Evolutionary conservation across 371 early-diverging fungal species (phyloP).

Genomic region (Syncephalastrum contaminatum): DNA sequence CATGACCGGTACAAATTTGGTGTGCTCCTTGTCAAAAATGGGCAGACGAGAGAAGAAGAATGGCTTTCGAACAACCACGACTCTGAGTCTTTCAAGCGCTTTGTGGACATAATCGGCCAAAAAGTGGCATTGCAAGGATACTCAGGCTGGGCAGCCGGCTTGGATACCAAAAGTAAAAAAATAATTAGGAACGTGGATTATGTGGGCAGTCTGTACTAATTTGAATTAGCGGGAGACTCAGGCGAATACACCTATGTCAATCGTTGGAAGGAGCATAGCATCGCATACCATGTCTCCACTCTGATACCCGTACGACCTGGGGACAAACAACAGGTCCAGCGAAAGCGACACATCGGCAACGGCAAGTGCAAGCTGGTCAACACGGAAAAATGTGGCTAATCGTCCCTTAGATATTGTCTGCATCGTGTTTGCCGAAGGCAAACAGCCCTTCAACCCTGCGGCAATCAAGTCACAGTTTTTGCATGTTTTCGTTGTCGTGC

Average conservation of each 20-base stretch:
- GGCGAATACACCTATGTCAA: slow-evolving; percentile 76
- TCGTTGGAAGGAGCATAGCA: slow-evolving; percentile 73
- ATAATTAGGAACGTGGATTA: background rate
- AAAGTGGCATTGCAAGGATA: slow-evolving; percentile 72
- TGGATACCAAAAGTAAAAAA: slow-evolving; percentile 71
- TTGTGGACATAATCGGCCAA: slow-evolving; percentile 71
- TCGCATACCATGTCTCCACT: slow-evolving; percentile 87
- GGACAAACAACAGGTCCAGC: slow-evolving; percentile 81
- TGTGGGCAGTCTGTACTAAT: background rate
- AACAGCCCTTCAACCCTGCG: slow-evolving; percentile 68
- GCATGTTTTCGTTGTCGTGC: slow-evolving; percentile 75
- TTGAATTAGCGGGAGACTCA: slow-evolving; percentile 62
- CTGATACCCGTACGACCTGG: slow-evolving; percentile 71
- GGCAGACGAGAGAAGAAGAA: slow-evolving; percentile 75
- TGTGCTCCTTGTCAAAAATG: slow-evolving; percentile 62
- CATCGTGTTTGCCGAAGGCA: slow-evolving; percentile 68
- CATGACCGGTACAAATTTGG: slow-evolving; percentile 80
- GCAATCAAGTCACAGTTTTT: slow-evolving; percentile 75
- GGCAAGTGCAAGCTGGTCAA: slow-evolving; percentile 27
- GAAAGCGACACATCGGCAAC: slow-evolving; percentile 88
- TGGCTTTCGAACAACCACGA: slow-evolving; percentile 68
- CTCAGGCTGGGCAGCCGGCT: slow-evolving; percentile 78
- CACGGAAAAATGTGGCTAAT: background rate
- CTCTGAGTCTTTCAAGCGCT: slow-evolving; percentile 60
- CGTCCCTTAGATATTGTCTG: slow-evolving; percentile 64